phyloP scores from a whole-genome alignment of 495 filamentous ascomycete genomes.

The Haplographium delicatum region DNA sequence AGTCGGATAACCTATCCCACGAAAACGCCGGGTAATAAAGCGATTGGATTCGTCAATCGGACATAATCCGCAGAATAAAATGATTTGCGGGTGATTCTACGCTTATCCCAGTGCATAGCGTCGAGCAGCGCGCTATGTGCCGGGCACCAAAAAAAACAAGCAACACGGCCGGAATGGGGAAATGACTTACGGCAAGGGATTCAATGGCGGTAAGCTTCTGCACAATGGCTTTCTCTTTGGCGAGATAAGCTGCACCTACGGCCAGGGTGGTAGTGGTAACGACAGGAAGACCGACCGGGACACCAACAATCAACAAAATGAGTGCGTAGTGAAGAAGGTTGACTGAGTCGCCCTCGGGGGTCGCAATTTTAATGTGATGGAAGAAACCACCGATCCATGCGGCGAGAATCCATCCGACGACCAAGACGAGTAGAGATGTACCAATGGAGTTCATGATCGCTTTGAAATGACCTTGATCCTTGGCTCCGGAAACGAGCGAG shows the following conservation, averaged over 20 bases:
- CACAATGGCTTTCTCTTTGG: constrained; percentile 70
- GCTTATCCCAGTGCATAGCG: background rate
- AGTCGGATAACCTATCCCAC: too few species aligned
- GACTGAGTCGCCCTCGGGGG: constrained; percentile 48
- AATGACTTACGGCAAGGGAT: constrained; percentile 49
- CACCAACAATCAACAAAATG: constrained; percentile 67
- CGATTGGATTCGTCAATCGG: too few species aligned
- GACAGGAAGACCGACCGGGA: constrained; percentile 70
- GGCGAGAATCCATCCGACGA: constrained; percentile 66
- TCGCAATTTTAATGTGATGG: constrained; percentile 63
- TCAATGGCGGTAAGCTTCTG: constrained; percentile 74
- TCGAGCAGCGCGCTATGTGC: background rate
- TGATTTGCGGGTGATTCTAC: background rate
- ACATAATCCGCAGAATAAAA: too few species aligned
- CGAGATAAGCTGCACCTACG: constrained; percentile 69
- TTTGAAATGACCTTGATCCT: constrained; percentile 74
- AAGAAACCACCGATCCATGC: constrained; percentile 75
- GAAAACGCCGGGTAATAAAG: too few species aligned
- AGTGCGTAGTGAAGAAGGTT: constrained; percentile 60
- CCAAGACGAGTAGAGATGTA: constrained; percentile 59
- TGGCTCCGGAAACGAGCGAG: constrained; percentile 62
- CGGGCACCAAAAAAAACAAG: background rate
- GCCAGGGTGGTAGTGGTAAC: constrained; percentile 71
- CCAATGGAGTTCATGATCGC: constrained; percentile 79
- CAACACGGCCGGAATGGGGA: background rate